Evolutionary conservation across 441 rosid species (phyloP), one percentile per base, ranked within the genome.

Genomic region (Mallotus japonicus): DNA sequence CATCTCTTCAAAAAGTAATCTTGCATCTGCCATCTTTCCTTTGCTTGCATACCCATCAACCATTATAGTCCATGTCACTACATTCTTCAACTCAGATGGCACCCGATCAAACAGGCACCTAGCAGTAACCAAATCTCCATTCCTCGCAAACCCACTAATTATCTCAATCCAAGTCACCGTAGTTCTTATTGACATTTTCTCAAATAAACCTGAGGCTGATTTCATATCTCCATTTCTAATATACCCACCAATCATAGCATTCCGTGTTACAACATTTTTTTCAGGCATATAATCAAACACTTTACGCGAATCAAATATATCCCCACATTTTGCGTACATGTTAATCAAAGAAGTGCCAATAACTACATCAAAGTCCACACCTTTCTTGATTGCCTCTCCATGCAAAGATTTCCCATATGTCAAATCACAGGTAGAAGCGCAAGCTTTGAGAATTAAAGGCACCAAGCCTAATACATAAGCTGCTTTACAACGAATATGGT

Each of bases 231-330:
- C 86, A 72, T 73, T 77, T n/a, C 79, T 51, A 76, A 85, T 72
- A 67, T 77, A 84, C 73, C 90, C 91, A 71, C 86, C 86, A 16
- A 90, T 79, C 90, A 88, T 83, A 1, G 90, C 87, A 73, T 90
- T 90, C 92, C 87, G 87, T n/a, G 89, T 81, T 37, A 85, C 87
- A 0, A 82, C 82, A 71, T 85, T 90, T 84, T 83, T 85, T 6
- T 79, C 80, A 46, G 87, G 84, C 87, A 88, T 87, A 76, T 53
- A 73, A 40, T 88, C 89, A 69, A 90, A 90, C 86, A 90, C 6
- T 0, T 81, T 84, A 0, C 89, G 77, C 1, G 91, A 81, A 64
- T 80, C 78, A 3, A 20, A 20, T 11, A 82, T 32, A 66, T 73
- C 63, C 15, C 83, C 78, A 0, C 83, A 75, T 75, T 84, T 83